phyloP scores from a whole-genome alignment of 140 eudicot genomes.

The Ambrosia hybrid region DNA sequence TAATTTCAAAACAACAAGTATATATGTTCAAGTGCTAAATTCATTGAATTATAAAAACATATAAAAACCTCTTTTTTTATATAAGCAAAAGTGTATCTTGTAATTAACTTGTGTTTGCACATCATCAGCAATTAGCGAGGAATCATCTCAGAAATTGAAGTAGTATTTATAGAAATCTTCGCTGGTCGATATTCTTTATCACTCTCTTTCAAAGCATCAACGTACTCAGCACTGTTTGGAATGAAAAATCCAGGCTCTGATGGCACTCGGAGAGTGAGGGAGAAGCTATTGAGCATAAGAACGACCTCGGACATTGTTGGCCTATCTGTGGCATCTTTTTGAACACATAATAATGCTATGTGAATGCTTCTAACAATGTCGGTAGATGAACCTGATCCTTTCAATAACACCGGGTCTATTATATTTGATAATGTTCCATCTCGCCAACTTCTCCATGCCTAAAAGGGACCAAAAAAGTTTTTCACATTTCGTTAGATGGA shows the following conservation, averaged over 20 bases:
- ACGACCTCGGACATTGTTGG: constrained; percentile 34
- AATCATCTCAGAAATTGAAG: background rate
- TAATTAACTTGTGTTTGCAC: too few relatives aligned
- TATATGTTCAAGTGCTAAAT: too few relatives aligned
- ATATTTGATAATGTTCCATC: constrained; percentile 27
- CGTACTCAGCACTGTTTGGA: background rate
- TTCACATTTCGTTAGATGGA: background rate
- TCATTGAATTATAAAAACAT: too few relatives aligned
- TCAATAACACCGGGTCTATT: constrained; percentile 30
- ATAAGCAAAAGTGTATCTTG: too few relatives aligned
- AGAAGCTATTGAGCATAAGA: constrained; percentile 22
- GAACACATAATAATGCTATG: constrained; percentile 38
- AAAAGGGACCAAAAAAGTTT: background rate
- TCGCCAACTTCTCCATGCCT: constrained; percentile 39
- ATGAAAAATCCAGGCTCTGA: background rate
- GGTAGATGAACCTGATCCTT: constrained; percentile 2
- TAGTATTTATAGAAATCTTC: background rate
- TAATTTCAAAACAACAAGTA: too few relatives aligned
- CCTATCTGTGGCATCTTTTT: constrained; percentile 13
- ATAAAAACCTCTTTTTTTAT: too few relatives aligned
- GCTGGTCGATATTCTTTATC: background rate
- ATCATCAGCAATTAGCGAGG: background rate
- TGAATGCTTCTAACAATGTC: constrained; percentile 22
- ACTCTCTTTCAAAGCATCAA: background rate
- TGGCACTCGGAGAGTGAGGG: constrained; percentile 22